Conservation (phyloP, 1,139 yeast species). For the Keqinozyma sinolaborantium region DNA sequence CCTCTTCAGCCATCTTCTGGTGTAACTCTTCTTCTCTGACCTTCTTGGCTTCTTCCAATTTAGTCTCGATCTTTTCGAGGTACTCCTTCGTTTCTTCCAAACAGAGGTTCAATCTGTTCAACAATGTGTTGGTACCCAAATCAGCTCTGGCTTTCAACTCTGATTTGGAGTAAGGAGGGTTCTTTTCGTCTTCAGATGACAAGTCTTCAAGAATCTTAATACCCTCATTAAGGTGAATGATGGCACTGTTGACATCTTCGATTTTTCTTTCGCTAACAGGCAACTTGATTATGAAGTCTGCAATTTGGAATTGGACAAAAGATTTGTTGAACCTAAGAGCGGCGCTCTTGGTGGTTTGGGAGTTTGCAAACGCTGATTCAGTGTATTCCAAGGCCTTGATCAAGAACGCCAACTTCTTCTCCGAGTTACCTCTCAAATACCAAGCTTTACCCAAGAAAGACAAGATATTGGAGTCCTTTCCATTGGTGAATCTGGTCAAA, state of each 20-base stretch:
- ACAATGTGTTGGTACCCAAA: slow-evolving; percentile 75
- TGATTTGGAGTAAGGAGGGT: slow-evolving; percentile 72
- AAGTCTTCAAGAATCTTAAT: slow-evolving; percentile 58
- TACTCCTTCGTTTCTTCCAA: slow-evolving; percentile 70
- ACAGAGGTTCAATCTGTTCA: slow-evolving; percentile 66
- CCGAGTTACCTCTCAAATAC: slow-evolving; percentile 76
- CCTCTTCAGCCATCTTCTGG: slow-evolving; percentile 33
- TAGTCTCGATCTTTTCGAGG: slow-evolving; percentile 55
- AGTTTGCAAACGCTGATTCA: slow-evolving; percentile 48
- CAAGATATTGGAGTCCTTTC: slow-evolving; percentile 60
- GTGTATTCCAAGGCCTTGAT: slow-evolving; percentile 63
- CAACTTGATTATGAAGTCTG: slow-evolving; percentile 72
- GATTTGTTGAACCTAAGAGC: slow-evolving; percentile 76
- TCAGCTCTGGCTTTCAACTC: slow-evolving; percentile 84
- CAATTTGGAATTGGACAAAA: slow-evolving; percentile 80
- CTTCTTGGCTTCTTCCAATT: slow-evolving; percentile 71
- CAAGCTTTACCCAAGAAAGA: slow-evolving; percentile 86
- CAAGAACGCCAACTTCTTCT: slow-evolving; percentile 59
- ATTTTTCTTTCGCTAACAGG: slow-evolving; percentile 58
- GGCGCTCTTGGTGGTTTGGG: slow-evolving; percentile 33
- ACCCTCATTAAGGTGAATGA: slow-evolving; percentile 60
- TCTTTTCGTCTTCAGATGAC: slow-evolving; percentile 46
- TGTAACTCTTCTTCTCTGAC: slow-evolving; percentile 57
- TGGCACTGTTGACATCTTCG: slow-evolving; percentile 58
- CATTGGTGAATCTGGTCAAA: slow-evolving; percentile 59